Base-by-base conservation (phyloP, 305 asterid species). In the Solanum hybrid region DNA sequence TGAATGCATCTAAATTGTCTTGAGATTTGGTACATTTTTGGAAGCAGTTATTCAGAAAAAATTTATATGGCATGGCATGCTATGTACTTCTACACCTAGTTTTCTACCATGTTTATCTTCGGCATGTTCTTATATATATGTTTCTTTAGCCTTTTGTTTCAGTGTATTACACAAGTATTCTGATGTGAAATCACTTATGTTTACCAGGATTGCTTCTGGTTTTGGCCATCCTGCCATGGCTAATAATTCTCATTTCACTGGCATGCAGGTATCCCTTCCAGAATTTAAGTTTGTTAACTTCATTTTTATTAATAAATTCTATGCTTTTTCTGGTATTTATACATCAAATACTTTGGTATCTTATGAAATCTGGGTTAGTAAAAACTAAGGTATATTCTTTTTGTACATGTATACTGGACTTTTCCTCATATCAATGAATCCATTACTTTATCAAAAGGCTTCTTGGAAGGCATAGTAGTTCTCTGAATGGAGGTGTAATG, bases 251-350 rank as follows among this genome's bases (percentile, higher is more conserved):
- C 93, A 91, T 27, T 92, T 86, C 86, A 76, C 91, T 57, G 91
- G 90, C 57, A 91, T 93, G 93, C 94, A 93, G 94, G 94, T 93
- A 93, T 32, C 6, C 22, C 65, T 34, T 78, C 87, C 72, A 22
- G 15, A 34, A 17, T 57, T 36, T 22, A 77, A 32, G 65, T 82
- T 81, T 12, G 51, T 37, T 33, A 79, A 34, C 32, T 13, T 83
- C 38, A 32, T 65, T 9, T 72, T 68, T 32, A 24, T 39, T 87
- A 27, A 29, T 29, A 84, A 7, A 15, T 27, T 45, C 27, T 45
- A 41, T 83, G 75, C 39, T 84, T 78, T 61, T 34, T 20, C 61
- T 39, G 89, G 89, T 73, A 27, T 5, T 83, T 83, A 45, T 29
- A 51, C 88, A 45, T 84, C 20, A 20, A 51, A 84, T 84, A 45